Base-by-base conservation (phyloP, 108 stramenopile genomes). In the Bacterosira constricta region DNA sequence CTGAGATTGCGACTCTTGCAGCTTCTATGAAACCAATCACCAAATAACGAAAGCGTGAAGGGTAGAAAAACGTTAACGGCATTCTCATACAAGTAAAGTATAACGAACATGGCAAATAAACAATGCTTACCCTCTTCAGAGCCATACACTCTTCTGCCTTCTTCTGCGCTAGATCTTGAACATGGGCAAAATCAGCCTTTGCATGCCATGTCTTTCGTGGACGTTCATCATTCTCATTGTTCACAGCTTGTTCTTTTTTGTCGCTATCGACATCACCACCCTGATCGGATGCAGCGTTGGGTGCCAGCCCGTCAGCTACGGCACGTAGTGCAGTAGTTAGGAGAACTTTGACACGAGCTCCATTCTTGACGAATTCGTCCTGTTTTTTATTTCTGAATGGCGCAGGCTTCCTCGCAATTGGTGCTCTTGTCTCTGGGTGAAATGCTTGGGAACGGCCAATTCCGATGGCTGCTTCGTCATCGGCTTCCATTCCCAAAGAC, bases 1-100 rank as follows among this genome's bases (percentile, higher is more conserved):
- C 42, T 82, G 71, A 20, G 64, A 73, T 57, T 87, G 54, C 23
- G 76, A 63, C 35, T 87, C 86, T 75, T 87, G 56, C 0, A 90
- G 76, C 57, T 84, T 77, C 89, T 87, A 54, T 60, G 7, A 46
- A 20, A 31, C 3, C 2, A 31, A 34, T 34, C 3, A 11, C 17
- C 4, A 49, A 7, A 8, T 4, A 23, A 20, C 27, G n/a, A 51
- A 38, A 25, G 36, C 11, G 44, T 38, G 65, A 53, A 35, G 1
- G 41, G 27, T 39, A 10, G 29, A 34, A 13, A 39, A 52, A 35
- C 45, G 66, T 35, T 57, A 46, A 13, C 4, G 53, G 18, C 46
- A 44, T 12, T 17, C 31, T 60, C 41, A 17, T 5, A 36, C 67
- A 13, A 35, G 37, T 39, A 51, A n/a, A 51, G 10, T 41, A 37